These are phyloP conservation scores for Aspergillus aculeatinus DNA, from an alignment of 2,329 filamentous ascomycete species.

Conservation along the genomic window DNA sequence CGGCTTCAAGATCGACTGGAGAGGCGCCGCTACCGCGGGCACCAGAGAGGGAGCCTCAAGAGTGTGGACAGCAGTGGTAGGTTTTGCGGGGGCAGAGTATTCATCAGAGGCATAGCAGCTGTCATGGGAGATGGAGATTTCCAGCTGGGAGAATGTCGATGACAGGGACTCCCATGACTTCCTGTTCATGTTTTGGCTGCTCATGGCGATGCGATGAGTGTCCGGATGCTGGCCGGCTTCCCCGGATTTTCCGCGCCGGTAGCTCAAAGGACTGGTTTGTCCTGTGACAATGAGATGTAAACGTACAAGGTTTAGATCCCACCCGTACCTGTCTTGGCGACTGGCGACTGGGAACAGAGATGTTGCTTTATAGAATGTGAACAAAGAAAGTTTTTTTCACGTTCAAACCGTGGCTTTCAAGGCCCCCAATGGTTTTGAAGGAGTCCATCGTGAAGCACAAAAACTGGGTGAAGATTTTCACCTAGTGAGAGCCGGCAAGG, in stretches of 20 bases:
- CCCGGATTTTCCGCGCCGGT: neutral
- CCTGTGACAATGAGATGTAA: neutral
- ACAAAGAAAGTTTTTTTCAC: constrained; percentile 11
- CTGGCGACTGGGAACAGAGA: constrained; percentile 3
- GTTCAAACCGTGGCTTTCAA: constrained; percentile 28
- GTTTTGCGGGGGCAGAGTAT: constrained; percentile 34
- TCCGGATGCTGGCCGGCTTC: neutral
- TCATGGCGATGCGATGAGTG: constrained; percentile 25
- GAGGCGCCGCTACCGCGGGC: constrained; percentile 21
- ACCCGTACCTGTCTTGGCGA: constrained; percentile 9
- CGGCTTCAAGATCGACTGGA: constrained; percentile 31
- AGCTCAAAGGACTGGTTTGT: neutral
- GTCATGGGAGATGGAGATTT: constrained; percentile 40
- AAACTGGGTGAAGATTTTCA: constrained; percentile 22
- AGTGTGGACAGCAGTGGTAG: constrained; percentile 23
- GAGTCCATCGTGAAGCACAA: constrained; percentile 33
- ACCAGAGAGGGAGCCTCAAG: constrained; percentile 24
- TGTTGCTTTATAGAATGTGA: constrained; percentile 7
- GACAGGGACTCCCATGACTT: constrained; percentile 41
- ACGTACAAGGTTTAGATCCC: neutral
- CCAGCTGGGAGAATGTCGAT: constrained; percentile 37
- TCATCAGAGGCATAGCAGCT: constrained; percentile 43
- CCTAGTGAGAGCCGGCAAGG: constrained; percentile 30
- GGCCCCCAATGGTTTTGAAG: constrained; percentile 30
- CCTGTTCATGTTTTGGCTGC: constrained; percentile 24